phyloP scores from a whole-genome alignment of 768 basidiomycete genomes.

The Suillus weaverae region DNA sequence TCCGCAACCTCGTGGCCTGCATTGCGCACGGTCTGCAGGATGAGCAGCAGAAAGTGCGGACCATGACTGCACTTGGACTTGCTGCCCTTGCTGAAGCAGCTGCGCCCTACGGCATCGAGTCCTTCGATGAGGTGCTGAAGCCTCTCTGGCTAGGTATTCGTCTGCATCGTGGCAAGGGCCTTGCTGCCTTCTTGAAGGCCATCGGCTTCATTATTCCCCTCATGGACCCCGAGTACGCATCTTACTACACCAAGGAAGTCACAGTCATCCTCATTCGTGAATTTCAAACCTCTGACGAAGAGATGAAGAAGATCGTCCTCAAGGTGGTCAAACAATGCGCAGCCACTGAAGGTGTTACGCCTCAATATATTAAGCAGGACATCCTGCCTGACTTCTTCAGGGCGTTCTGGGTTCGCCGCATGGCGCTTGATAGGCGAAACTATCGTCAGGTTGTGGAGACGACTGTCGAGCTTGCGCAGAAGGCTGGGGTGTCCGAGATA shows the following conservation, averaged over 20 bases:
- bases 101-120: slow-evolving; percentile 99
- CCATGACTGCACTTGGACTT: slow-evolving; percentile 74
- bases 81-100: slow-evolving; percentile 97
- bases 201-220: slow-evolving; percentile 99
- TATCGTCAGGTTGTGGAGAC: slow-evolving; percentile 98
- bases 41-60: slow-evolving; percentile 79
- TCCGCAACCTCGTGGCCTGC: slow-evolving; percentile 94
- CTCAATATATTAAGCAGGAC: slow-evolving; percentile 94
- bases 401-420: slow-evolving; percentile 96
- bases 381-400: slow-evolving; percentile 99
- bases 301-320: slow-evolving; percentile 99
- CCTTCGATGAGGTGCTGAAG: slow-evolving; percentile 92
- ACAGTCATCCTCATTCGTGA: slow-evolving; percentile 96
- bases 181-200: slow-evolving; percentile 82
- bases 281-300: slow-evolving; percentile 98
- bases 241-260: slow-evolving; percentile 98
- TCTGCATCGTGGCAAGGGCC: slow-evolving; percentile 74
- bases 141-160: slow-evolving; percentile 79
- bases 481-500: slow-evolving; percentile 95
- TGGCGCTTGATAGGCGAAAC: slow-evolving; percentile 96
- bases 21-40: slow-evolving; percentile 82
- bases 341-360: slow-evolving; percentile 95
- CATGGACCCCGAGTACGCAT: slow-evolving; percentile 99
- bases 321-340: slow-evolving; percentile 99
- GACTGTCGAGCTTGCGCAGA: slow-evolving; percentile 96